These are phyloP conservation scores for Eimeria maxima DNA, from an alignment of 169 alveolate genomes.

Conservation along the genomic window DNA sequence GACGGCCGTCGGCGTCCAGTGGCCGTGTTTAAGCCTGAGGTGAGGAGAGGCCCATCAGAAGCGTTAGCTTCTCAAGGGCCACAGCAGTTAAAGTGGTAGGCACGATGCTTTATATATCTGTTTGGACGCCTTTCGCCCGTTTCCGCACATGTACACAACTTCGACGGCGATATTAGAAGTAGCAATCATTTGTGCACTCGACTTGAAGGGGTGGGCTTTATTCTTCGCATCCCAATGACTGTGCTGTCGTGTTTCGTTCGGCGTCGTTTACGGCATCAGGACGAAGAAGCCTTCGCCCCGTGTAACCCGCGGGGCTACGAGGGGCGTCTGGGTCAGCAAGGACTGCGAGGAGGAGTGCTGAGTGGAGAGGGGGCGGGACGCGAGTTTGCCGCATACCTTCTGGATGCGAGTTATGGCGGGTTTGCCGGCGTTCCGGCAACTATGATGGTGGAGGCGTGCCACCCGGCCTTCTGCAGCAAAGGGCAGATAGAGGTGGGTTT, in stretches of 20 bases:
- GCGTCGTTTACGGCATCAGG: slow-evolving; percentile 85
- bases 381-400: slow-evolving; percentile 99
- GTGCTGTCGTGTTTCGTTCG: background rate
- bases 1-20: slow-evolving; percentile 92
- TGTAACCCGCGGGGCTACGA: slow-evolving; percentile 98
- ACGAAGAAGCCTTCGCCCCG: slow-evolving; percentile 99
- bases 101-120: background rate
- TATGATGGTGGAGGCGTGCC: slow-evolving; percentile 98
- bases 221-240: background rate
- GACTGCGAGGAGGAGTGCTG: slow-evolving; percentile 96
- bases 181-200: background rate
- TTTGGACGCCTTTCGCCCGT: background rate
- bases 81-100: background rate
- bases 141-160: background rate
- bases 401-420: slow-evolving; percentile 93
- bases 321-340: slow-evolving; percentile 95
- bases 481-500: slow-evolving; percentile 77
- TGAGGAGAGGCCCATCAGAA: background rate
- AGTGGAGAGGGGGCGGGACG: slow-evolving; percentile 99
- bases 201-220: background rate
- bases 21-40: slow-evolving; percentile 98
- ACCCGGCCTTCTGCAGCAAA: slow-evolving; percentile 95
- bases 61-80: background rate
- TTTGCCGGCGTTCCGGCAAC: slow-evolving; percentile 97
- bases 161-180: background rate